These are phyloP conservation scores for Clonostachys rhizophaga DNA, from an alignment of 2,329 filamentous ascomycete species.

Conservation along the genomic window DNA sequence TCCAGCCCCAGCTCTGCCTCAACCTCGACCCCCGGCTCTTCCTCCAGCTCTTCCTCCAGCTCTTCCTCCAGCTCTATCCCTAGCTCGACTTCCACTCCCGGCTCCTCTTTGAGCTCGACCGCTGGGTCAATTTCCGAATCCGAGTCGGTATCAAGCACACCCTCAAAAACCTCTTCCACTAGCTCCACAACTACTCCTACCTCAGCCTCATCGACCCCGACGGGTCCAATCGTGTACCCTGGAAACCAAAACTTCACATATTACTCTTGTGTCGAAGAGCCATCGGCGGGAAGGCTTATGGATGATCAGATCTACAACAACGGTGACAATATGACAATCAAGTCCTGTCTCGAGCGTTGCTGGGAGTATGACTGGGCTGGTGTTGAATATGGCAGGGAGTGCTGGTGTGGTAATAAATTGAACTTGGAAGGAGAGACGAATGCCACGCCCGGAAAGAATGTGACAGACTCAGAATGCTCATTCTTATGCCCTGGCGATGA, in stretches of 20 bases:
- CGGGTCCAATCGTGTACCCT: constrained; percentile 16
- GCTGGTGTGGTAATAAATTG: constrained; percentile 27
- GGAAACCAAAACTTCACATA: constrained; percentile 30
- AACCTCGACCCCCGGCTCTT: no score
- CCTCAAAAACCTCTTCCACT: neutral
- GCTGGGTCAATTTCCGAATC: neutral
- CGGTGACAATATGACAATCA: constrained; percentile 22
- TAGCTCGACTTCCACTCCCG: neutral
- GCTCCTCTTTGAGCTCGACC: neutral
- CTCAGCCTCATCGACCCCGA: constrained; percentile 12
- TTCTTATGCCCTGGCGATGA: constrained; percentile 25
- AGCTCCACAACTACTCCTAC: constrained; percentile 3
- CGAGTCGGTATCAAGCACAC: constrained; percentile 2
- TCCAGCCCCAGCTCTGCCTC: neutral
- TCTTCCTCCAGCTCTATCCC: neutral
- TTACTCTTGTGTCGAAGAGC: constrained; percentile 27
- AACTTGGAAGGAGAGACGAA: constrained; percentile 14
- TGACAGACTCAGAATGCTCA: constrained; percentile 20
- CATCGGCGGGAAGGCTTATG: constrained; percentile 22
- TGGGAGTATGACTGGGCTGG: constrained; percentile 25
- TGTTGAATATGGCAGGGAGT: constrained; percentile 29
- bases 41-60: neutral
- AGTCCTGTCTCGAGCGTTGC: constrained; percentile 23
- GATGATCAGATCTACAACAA: constrained; percentile 19
- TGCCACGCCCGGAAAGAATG: constrained; percentile 17